Base-by-base conservation (phyloP, 805 yeast genomes). In the Suhomyces faveliae region DNA sequence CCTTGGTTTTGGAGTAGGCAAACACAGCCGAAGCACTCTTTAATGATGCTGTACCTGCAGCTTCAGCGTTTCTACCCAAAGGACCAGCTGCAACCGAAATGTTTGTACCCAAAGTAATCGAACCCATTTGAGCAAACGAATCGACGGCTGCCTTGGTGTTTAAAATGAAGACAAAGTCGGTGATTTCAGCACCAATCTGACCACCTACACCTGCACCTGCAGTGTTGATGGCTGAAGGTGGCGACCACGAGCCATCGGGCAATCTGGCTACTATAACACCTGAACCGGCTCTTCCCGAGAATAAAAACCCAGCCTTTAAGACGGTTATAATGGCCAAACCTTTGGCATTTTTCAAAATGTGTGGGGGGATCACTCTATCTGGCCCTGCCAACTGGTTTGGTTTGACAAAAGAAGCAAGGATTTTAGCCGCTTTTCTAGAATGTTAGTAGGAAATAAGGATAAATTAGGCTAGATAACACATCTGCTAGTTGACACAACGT, bases 181-280 rank as follows among this genome's bases (percentile, higher is more conserved):
- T 92, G 60, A 92, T 73, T 65, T 92, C 99, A 7, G 96, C 91
- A 37, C 99, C 99, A 54, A 94, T 81, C 72, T 90, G 95, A 39
- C 99, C 99, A 50, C 99, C 99, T 5, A 94, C 97, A 61, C 99
- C 98, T 3, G 97, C 98, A 58, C 98, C 99, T 3, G 96, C 98
- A 19, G 97, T 88, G 45, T 83, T 85, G 55, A 94, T 85, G 8
- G 97, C 99, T 2, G 96, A 85, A 1, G 99, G 99, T 2, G 97
- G 96, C 11, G 97, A 90, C 99, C 99, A 92, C 0, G 87, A 69
- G 0, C 97, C 98, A 67, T 94, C 98, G 2, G 95, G 95, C 43
- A 94, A 76, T 50, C 97, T 75, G 4, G 97, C 96, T 21, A 92
- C 95, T 51, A 92, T 87, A 29, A 92, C 88, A 54, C 99, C 99